Evolutionary conservation across 192 early-diverging fungal species (phyloP), one percentile per base, ranked within the genome.

Genomic region (Umbelopsis vinacea): DNA sequence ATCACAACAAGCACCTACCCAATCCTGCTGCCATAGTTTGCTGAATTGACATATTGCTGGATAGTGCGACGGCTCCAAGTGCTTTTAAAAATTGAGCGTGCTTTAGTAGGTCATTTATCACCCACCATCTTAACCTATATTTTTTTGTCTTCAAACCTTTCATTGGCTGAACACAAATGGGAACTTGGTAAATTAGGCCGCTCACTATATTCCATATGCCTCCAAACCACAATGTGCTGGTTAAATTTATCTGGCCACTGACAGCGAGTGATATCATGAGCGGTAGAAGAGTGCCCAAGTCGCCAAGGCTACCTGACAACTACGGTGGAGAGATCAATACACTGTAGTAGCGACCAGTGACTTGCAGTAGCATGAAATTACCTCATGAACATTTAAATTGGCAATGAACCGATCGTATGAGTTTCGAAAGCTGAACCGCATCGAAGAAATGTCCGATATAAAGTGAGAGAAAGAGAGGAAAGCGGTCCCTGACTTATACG

Each of bases 151-250:
- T 53, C 84, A 75, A 84, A 89, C 88, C 88, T 82, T 94, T 96
- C 95, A 95, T 96, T 47, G 95, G 95, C 77, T 96, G 95, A 26
- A 96, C 95, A 76, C 92, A 92, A 83, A 96, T 92, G 29, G 94
- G 94, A 35, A 94, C 87, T 55, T 89, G 87, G 72, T 91, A 96
- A 46, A 88, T 75, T 12, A 92, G 69, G 21, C 94, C 95, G 0
- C 91, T 89, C 48, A 90, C 29, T 52, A 97, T 95, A 69, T 95
- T 95, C 91, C 90, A 97, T 26, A 94, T 74, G 21, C 95, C 95
- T 67, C 93, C 93, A 84, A 95, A 94, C 76, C 94, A 87, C 68
- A 97, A 78, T 26, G 93, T 92, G 24, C 91, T 76, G 4, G 92
- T 89, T 54, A 97, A 78, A 53, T 89, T 89, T 52, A 92, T 86